These are phyloP conservation scores for Reutealis trisperma DNA, from an alignment of 345 rosid species.

Conservation along the genomic window DNA sequence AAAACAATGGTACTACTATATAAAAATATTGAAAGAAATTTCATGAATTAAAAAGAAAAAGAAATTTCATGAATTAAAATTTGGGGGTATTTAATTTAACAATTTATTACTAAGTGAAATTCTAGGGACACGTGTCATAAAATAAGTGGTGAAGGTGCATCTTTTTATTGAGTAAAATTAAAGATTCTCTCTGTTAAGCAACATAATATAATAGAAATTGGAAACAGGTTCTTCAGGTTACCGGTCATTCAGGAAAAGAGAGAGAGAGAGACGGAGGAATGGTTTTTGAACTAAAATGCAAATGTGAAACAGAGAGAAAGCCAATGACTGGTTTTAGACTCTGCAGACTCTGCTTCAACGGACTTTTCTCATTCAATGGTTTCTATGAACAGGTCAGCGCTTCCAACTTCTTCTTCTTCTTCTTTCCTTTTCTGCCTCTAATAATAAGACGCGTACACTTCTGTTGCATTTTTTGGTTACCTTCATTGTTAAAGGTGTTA, in stretches of 20 bases:
- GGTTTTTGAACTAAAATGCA: constrained; percentile 9
- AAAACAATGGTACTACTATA: no score
- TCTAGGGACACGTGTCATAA: constrained; percentile 5
- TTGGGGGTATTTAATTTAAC: no score
- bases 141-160: constrained; percentile 7
- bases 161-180: not conserved
- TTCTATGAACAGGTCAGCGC: constrained; percentile 28
- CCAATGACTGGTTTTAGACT: constrained; percentile 24
- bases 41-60: not conserved
- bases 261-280: not conserved
- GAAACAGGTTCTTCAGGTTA: constrained; percentile 28
- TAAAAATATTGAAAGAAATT: not conserved
- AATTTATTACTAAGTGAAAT: not conserved
- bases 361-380: constrained; percentile 13
- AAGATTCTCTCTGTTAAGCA: not conserved
- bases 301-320: constrained; percentile 25
- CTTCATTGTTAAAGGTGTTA: constrained; percentile 10
- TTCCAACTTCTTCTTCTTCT: not conserved
- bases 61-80: no score
- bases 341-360: not conserved
- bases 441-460: constrained; percentile 3
- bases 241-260: constrained; percentile 12
- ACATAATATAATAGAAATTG: not conserved
- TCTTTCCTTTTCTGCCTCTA: not conserved
- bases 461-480: constrained; percentile 9